A percentile compares a stretch with the other conserved stretches of the same genome.
phyloP scores from a whole-genome alignment of 345 rosid genomes.

The Heritiera littoralis region DNA sequence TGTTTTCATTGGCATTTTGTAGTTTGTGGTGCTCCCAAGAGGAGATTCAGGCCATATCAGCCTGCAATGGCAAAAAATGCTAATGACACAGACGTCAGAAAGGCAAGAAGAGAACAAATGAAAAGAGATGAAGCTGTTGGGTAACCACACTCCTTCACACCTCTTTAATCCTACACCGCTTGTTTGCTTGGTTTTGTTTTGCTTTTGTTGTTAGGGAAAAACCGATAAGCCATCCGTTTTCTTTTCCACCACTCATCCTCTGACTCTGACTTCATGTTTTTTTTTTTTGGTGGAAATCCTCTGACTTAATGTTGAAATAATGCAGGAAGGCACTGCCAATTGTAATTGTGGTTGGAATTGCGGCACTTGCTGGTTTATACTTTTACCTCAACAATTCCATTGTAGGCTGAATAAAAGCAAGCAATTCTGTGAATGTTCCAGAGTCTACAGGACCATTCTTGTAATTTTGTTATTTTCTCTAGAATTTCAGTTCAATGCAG shows the following conservation, averaged over 20 bases:
- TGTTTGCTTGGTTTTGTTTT: neutral
- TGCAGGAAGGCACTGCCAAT: conserved; percentile 72
- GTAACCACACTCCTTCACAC: conserved; percentile 28
- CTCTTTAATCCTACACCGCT: neutral
- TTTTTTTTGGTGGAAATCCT: too few species aligned
- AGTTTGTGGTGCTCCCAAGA: conserved; percentile 97
- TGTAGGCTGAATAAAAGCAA: conserved; percentile 24
- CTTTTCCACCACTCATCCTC: neutral
- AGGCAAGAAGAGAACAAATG: conserved; percentile 39
- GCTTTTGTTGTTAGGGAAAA: too few species aligned
- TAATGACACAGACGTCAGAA: conserved; percentile 59
- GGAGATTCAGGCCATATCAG: conserved; percentile 71
- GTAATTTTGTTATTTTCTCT: conserved; percentile 16
- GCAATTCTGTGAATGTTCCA: neutral
- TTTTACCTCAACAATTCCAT: conserved; percentile 56
- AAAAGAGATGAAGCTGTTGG: conserved; percentile 44
- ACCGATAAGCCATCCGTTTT: neutral
- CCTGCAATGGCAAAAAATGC: conserved; percentile 67
- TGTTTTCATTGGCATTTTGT: conserved; percentile 24
- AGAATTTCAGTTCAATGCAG: conserved; percentile 16
- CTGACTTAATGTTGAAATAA: neutral
- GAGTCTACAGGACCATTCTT: conserved; percentile 6
- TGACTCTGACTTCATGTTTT: neutral
- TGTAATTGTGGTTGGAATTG: conserved; percentile 62
- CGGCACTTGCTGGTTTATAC: conserved; percentile 70